A percentile compares a stretch with the other conserved stretches of the same genome.
These are phyloP conservation scores for Yarrowia divulgata DNA, from an alignment of 805 yeast species.

Conservation along the genomic window DNA sequence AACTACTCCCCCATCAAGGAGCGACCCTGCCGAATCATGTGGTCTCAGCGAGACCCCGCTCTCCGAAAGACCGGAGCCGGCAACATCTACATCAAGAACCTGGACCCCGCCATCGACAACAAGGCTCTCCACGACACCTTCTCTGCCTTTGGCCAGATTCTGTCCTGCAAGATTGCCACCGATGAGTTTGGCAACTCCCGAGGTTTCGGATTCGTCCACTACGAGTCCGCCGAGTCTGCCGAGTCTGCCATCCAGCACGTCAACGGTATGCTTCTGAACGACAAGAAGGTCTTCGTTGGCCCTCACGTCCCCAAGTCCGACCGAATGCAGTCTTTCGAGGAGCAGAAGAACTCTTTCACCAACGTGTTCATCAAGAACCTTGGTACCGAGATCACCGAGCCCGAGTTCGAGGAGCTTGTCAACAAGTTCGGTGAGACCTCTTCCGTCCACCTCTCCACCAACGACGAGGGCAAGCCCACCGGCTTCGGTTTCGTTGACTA, in stretches of 20 bases:
- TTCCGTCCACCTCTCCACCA: constrained; percentile 80
- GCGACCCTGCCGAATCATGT: constrained; percentile 98
- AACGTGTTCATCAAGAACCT: constrained; percentile 95
- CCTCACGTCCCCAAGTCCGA: constrained; percentile 91
- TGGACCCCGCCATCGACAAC: constrained; percentile 98
- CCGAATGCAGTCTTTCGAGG: constrained; percentile 92
- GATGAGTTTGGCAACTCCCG: constrained; percentile 90
- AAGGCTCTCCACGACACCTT: constrained; percentile 98
- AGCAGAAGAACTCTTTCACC: constrained; percentile 90
- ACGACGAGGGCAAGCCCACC: constrained; percentile 84
- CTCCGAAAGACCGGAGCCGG: constrained; percentile 94
- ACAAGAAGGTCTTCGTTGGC: constrained; percentile 94
- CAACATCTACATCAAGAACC: constrained; percentile 96
- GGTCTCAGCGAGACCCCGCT: constrained; percentile 99
- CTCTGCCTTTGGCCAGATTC: constrained; percentile 92
- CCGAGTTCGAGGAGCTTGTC: constrained; percentile 74
- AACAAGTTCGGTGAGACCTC: constrained; percentile 78
- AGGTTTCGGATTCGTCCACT: constrained; percentile 98
- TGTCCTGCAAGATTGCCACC: constrained; percentile 96
- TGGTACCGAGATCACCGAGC: constrained; percentile 61
- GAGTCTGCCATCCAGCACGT: constrained; percentile 94
- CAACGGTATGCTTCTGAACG: constrained; percentile 97
- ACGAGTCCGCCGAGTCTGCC: constrained; percentile 91
- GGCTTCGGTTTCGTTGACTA: constrained; percentile 97
- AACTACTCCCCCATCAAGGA: constrained; percentile 95